Conservation (phyloP, 139 green algal species). For the Desmodesmus armatus region DNA sequence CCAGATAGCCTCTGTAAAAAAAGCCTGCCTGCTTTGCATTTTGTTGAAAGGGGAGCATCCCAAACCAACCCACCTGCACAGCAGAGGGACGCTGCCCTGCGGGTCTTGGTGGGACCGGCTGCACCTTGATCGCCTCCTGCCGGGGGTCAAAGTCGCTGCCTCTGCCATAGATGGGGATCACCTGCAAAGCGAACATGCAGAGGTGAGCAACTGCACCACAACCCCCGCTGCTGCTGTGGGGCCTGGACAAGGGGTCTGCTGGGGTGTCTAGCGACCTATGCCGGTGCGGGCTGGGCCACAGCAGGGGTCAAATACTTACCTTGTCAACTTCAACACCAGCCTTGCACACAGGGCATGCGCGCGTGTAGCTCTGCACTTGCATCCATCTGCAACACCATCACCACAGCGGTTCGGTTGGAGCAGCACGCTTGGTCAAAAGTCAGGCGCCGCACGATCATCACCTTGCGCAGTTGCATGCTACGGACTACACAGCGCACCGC, state of each 20-base stretch:
- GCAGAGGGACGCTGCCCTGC: slow-evolving; percentile 62
- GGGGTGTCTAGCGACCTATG: background rate
- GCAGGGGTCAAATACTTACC: slow-evolving; percentile 65
- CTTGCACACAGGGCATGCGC: slow-evolving; percentile 94
- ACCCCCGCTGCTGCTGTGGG: too few relatives aligned
- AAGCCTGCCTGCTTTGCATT: background rate
- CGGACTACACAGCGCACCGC: background rate
- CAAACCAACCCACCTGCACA: slow-evolving; percentile 50
- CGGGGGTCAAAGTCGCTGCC: slow-evolving; percentile 72
- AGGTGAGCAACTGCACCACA: background rate
- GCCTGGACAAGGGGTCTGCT: too few relatives aligned
- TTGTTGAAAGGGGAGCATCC: background rate
- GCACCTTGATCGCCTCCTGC: slow-evolving; percentile 51
- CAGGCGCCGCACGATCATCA: too few relatives aligned
- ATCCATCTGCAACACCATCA: slow-evolving; percentile 76
- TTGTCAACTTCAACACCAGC: slow-evolving; percentile 86
- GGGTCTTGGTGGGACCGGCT: slow-evolving; percentile 60
- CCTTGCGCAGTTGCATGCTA: background rate
- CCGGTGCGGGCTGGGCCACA: too few relatives aligned
- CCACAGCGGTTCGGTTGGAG: too few relatives aligned
- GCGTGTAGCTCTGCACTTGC: slow-evolving; percentile 73
- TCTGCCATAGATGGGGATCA: slow-evolving; percentile 90
- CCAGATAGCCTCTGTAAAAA: too few relatives aligned
- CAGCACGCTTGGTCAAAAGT: too few relatives aligned
- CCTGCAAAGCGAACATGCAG: too few relatives aligned